These are phyloP conservation scores for Pisolithus microcarpus DNA, from an alignment of 768 basidiomycete species.

Conservation along the genomic window DNA sequence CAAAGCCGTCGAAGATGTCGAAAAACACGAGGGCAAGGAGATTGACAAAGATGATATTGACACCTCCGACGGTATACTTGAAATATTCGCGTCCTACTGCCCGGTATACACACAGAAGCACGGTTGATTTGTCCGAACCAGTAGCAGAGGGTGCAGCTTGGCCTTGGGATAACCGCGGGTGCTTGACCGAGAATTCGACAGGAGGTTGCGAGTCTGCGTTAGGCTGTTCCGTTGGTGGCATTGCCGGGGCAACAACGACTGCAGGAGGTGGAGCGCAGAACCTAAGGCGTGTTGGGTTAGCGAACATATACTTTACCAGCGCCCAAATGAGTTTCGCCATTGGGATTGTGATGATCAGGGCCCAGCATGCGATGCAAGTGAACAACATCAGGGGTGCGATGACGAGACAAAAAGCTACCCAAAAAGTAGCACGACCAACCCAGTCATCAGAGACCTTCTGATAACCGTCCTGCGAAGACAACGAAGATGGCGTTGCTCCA, in stretches of 20 bases:
- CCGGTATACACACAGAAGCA: conserved; percentile 90
- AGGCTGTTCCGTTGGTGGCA: conserved; percentile 13
- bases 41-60: conserved; percentile 97
- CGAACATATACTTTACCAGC: conserved; percentile 75
- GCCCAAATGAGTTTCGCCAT: conserved; percentile 98
- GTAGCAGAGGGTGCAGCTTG: conserved; percentile 73
- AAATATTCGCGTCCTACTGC: conserved; percentile 89
- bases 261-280: conserved; percentile 85
- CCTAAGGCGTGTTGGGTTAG: conserved; percentile 76
- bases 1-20: conserved; percentile 88
- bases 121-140: conserved; percentile 75
- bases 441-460: conserved; percentile 34
- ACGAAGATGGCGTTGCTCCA: conserved; percentile 45
- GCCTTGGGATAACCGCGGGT: conserved; percentile 72
- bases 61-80: conserved; percentile 98
- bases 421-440: conserved; percentile 74
- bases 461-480: conserved; percentile 15
- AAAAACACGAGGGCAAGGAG: conserved; percentile 91
- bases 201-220: conserved; percentile 21
- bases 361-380: conserved; percentile 91
- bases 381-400: conserved; percentile 86
- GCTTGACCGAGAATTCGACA: conserved; percentile 55
- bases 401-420: conserved; percentile 65
- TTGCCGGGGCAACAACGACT: conserved; percentile 40
- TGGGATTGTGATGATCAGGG: conserved; percentile 88